phyloP scores from a whole-genome alignment of 495 filamentous ascomycete species.

The Aspergillus conjunctus region DNA sequence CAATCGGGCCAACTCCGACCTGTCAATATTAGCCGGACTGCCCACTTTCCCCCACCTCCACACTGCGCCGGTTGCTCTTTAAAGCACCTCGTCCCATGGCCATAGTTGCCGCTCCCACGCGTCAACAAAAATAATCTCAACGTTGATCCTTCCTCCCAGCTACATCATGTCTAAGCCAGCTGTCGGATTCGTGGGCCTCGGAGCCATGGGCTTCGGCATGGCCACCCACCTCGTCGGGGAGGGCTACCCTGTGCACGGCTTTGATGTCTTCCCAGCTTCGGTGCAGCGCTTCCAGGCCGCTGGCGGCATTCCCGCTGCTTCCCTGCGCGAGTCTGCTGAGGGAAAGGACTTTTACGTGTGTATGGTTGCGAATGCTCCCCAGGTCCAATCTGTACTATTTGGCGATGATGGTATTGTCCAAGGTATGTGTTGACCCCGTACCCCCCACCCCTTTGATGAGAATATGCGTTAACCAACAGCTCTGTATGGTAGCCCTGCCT shows the following conservation, averaged over 20 bases:
- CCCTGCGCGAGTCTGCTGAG: conserved; percentile 64
- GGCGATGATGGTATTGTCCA: conserved; percentile 60
- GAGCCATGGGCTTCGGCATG: conserved; percentile 90
- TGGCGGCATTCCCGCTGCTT: conserved; percentile 62
- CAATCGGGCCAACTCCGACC: too few relatives aligned
- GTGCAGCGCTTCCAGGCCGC: conserved; percentile 68
- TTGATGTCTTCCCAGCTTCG: conserved; percentile 73
- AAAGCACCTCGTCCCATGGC: too few relatives aligned
- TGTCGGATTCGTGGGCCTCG: conserved; percentile 79
- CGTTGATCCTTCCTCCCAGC: neutral
- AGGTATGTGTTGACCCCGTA: conserved; percentile 11
- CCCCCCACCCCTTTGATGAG: neutral
- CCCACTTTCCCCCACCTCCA: too few relatives aligned
- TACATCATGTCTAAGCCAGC: conserved; percentile 48
- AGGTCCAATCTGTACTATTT: conserved; percentile 68
- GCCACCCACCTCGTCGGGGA: conserved; percentile 73
- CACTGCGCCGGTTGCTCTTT: too few relatives aligned
- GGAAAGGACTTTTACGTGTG: conserved; percentile 65
- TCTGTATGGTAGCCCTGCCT: conserved; percentile 45
- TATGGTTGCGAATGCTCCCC: conserved; percentile 78
- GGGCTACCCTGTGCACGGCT: conserved; percentile 70
- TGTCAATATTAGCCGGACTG: too few relatives aligned
- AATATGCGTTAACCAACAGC: neutral
- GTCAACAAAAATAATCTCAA: too few relatives aligned
- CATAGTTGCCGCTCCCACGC: too few relatives aligned